Percentiles rank a stretch among this genome's conserved stretches.
phyloP scores from a whole-genome alignment of 2,329 filamentous ascomycete genomes.

The Pochonia chlamydosporia region DNA sequence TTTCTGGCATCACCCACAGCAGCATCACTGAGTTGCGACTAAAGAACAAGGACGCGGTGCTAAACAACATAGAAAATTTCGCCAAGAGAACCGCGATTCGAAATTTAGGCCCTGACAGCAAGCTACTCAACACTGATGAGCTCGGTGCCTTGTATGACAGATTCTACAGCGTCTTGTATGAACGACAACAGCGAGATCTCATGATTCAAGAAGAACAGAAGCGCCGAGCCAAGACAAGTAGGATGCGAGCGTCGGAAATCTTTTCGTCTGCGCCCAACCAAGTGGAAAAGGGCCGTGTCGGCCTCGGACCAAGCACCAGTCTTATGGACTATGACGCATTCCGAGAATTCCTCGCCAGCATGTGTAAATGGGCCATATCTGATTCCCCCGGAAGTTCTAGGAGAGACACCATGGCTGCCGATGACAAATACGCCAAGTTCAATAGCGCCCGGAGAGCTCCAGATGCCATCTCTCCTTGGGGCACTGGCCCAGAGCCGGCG shows the following conservation, averaged over 20 bases:
- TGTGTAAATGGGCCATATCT: constrained; percentile 88
- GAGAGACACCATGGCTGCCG: constrained; percentile 40
- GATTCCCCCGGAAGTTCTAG: constrained; percentile 66
- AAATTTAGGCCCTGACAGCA: constrained; percentile 93
- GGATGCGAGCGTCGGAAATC: constrained; percentile 30
- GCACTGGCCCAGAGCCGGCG: constrained; percentile 60
- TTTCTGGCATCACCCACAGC: constrained; percentile 88
- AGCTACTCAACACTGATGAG: constrained; percentile 78
- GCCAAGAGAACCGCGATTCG: constrained; percentile 94
- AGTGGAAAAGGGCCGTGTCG: constrained; percentile 79
- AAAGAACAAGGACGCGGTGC: constrained; percentile 89
- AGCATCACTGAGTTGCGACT: constrained; percentile 83
- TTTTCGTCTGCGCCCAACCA: constrained; percentile 36
- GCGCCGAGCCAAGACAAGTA: constrained; percentile 56
- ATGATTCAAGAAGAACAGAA: constrained; percentile 72
- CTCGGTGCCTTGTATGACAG: constrained; percentile 87
- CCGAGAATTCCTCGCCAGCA: constrained; percentile 83
- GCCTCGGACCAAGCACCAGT: constrained; percentile 80
- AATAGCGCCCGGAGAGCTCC: constrained; percentile 46
- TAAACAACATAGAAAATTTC: constrained; percentile 95
- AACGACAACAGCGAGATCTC: constrained; percentile 76
- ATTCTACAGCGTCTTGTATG: constrained; percentile 88
- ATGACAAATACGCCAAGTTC: constrained; percentile 54
- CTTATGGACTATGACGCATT: constrained; percentile 98
- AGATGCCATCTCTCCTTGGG: constrained; percentile 46